phyloP scores from a whole-genome alignment of 2,329 filamentous ascomycete genomes.

The Hymenoscyphus occultus region DNA sequence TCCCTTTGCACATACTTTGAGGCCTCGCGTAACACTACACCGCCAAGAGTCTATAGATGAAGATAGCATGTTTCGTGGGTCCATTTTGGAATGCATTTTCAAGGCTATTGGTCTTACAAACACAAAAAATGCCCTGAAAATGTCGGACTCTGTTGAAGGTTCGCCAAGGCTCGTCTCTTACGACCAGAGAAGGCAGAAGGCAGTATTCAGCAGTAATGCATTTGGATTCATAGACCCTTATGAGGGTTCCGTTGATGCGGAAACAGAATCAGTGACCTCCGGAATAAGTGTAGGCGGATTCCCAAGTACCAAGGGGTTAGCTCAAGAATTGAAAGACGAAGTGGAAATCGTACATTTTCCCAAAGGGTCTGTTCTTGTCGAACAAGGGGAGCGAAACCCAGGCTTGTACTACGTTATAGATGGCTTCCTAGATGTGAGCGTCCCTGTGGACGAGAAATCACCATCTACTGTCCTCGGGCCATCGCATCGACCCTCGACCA shows the following conservation, averaged over 20 bases:
- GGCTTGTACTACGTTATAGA: conserved; percentile 97
- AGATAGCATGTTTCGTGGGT: conserved; percentile 82
- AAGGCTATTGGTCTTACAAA: conserved; percentile 83
- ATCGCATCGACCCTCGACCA: conserved; percentile 26
- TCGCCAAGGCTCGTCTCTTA: conserved; percentile 83
- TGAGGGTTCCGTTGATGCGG: conserved; percentile 73
- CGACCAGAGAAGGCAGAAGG: conserved; percentile 76
- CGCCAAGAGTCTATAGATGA: conserved; percentile 83
- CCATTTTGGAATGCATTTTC: conserved; percentile 92
- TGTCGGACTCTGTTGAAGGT: conserved; percentile 73
- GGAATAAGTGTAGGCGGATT: conserved; percentile 55
- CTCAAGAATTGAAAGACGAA: conserved; percentile 83
- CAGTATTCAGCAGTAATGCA: conserved; percentile 74
- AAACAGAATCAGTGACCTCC: conserved; percentile 81
- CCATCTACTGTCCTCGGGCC: conserved; percentile 33
- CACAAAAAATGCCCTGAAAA: conserved; percentile 61
- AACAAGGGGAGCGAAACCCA: conserved; percentile 95
- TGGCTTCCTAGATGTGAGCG: conserved; percentile 90
- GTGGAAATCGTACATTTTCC: conserved; percentile 98
- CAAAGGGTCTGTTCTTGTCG: conserved; percentile 88
- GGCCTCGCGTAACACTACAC: conserved; percentile 53
- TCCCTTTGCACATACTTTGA: conserved; percentile 52
- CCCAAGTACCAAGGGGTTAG: conserved; percentile 63
- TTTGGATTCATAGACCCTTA: conserved; percentile 90
- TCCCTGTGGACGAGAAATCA: conserved; percentile 56